A percentile compares a stretch with the other conserved stretches of the same genome.
phyloP scores from a whole-genome alignment of 169 alveolate genomes.

The Amoebophrya sp. region DNA sequence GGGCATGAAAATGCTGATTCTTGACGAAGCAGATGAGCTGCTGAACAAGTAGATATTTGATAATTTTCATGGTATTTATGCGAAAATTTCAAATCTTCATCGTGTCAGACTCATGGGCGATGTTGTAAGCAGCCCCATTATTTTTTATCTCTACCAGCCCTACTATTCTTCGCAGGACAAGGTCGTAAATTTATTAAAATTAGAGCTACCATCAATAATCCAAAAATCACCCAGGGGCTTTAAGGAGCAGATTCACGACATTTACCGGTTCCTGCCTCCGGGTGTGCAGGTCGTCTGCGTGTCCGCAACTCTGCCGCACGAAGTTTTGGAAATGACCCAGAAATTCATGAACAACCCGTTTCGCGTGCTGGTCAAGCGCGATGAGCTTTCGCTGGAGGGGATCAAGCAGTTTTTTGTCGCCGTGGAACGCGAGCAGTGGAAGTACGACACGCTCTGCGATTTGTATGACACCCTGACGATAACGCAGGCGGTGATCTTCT shows the following conservation, averaged over 20 bases:
- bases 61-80: too few species aligned
- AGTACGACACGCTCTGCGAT: constrained; percentile 96
- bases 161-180: too few species aligned
- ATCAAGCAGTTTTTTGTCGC: constrained; percentile 95
- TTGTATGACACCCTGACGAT: constrained; percentile 94
- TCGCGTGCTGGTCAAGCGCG: constrained; percentile 94
- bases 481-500: constrained; percentile 97
- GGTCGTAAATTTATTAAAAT: too few species aligned
- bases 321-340: constrained; percentile 90
- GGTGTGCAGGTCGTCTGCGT: constrained; percentile 92
- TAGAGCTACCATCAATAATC: too few species aligned
- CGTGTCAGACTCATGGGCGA: too few species aligned
- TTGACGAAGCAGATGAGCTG: constrained; percentile 99
- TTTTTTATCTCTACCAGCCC: too few species aligned
- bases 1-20: constrained; percentile 83
- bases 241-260: constrained; percentile 93
- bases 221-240: constrained; percentile 67
- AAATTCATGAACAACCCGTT: constrained; percentile 97
- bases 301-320: constrained; percentile 98
- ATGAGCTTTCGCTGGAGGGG: constrained; percentile 96
- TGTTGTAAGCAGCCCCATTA: too few species aligned
- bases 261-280: constrained; percentile 92
- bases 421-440: constrained; percentile 98
- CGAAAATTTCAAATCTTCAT: neutral
- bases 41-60: constrained; percentile 53